Percentiles rank a stretch among this genome's conserved stretches.
Evolutionary conservation across 1,284 basidiomycete species (phyloP).

Genomic region (Leccinum subrobustum): DNA sequence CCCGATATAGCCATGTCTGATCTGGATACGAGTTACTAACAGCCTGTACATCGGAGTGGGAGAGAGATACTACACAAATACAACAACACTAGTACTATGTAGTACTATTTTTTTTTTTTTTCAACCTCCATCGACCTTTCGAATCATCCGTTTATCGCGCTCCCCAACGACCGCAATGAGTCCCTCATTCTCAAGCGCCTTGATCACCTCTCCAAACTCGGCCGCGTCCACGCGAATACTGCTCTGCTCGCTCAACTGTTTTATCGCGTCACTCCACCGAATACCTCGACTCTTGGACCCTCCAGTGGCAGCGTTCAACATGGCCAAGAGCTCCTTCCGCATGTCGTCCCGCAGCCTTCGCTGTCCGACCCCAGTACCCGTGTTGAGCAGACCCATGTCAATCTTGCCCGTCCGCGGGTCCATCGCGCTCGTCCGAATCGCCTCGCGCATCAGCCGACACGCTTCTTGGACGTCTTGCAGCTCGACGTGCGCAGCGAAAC

Average conservation of each 20-base stretch:
- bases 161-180: conserved; percentile 83
- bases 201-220: conserved; percentile 84
- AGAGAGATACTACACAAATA: background rate
- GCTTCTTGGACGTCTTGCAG: conserved; percentile 90
- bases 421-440: conserved; percentile 91
- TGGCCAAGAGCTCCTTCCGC: conserved; percentile 69
- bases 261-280: conserved; percentile 78
- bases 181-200: conserved; percentile 79
- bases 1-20: conserved; percentile 27
- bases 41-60: conserved; percentile 2
- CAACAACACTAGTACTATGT: background rate
- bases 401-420: conserved; percentile 95
- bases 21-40: background rate
- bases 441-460: conserved; percentile 90
- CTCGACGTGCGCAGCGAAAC: conserved; percentile 84
- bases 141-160: conserved; percentile 79
- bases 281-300: conserved; percentile 62
- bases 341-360: conserved; percentile 83
- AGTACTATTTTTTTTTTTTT: background rate
- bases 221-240: conserved; percentile 71
- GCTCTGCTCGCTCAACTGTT: conserved; percentile 75
- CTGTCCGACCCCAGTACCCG: conserved; percentile 86
- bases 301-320: conserved; percentile 56
- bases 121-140: conserved; percentile 46
- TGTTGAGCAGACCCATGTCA: conserved; percentile 95